These are phyloP conservation scores for Parmelia sp. DNA, from an alignment of 495 filamentous ascomycete genomes.

Conservation along the genomic window DNA sequence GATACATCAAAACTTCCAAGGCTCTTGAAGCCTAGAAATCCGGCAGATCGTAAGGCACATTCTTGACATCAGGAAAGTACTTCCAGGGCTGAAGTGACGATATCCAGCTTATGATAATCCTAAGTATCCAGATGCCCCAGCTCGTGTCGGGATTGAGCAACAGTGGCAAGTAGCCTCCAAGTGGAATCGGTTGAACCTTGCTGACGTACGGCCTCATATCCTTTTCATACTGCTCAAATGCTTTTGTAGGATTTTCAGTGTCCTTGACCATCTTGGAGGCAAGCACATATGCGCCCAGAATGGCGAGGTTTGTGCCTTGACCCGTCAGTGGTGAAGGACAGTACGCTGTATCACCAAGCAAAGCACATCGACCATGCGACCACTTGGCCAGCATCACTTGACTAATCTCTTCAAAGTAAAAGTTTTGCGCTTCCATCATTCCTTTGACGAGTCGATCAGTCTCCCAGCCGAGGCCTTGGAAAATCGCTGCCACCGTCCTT, in stretches of 20 bases:
- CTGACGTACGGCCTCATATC: constrained; percentile 31
- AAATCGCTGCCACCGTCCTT: too few relatives aligned
- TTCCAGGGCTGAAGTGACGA: too few relatives aligned
- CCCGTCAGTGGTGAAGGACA: constrained; percentile 44
- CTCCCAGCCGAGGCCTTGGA: constrained; percentile 44
- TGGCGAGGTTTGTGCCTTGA: constrained; percentile 42
- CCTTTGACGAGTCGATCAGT: constrained; percentile 36
- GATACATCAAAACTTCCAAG: too few relatives aligned
- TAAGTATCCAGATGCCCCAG: not conserved
- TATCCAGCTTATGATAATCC: too few relatives aligned
- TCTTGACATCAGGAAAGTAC: too few relatives aligned
- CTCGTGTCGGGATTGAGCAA: constrained; percentile 7
- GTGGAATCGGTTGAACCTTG: constrained; percentile 29
- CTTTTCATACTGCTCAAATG: constrained; percentile 29
- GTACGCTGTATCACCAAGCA: constrained; percentile 54
- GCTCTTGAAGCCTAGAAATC: too few relatives aligned
- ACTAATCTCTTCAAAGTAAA: constrained; percentile 39
- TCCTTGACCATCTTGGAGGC: constrained; percentile 44
- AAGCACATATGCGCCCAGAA: constrained; percentile 47
- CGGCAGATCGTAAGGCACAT: too few relatives aligned
- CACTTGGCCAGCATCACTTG: constrained; percentile 40
- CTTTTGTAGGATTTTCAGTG: constrained; percentile 19
- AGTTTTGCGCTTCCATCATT: constrained; percentile 39
- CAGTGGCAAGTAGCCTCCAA: constrained; percentile 11
- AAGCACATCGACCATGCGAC: constrained; percentile 40